Percentiles rank a stretch among this genome's conserved stretches.
phyloP scores from a whole-genome alignment of 2,329 filamentous ascomycete species.

The Fusarium guadeloupense region DNA sequence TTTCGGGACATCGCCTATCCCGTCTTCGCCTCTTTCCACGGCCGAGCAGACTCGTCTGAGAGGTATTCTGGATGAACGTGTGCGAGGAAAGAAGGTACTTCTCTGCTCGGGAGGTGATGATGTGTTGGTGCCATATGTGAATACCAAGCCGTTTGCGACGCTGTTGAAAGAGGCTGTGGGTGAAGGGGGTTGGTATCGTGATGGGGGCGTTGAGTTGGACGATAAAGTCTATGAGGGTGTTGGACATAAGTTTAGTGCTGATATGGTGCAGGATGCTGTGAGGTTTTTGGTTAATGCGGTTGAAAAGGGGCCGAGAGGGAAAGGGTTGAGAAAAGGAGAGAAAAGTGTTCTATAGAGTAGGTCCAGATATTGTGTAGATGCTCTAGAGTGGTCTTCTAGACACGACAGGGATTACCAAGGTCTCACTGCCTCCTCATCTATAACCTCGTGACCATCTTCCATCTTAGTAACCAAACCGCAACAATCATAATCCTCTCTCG shows the following conservation, averaged over 20 bases:
- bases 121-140: slow-evolving; percentile 75
- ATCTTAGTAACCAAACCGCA: slow-evolving; percentile 52
- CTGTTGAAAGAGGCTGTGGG: slow-evolving; percentile 66
- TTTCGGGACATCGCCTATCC: slow-evolving; percentile 61
- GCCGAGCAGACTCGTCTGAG: slow-evolving; percentile 56
- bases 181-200: slow-evolving; percentile 59
- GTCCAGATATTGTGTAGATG: slow-evolving; percentile 2
- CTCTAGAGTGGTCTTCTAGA: neutral
- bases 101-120: slow-evolving; percentile 73
- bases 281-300: slow-evolving; percentile 67
- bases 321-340: slow-evolving; percentile 44
- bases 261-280: slow-evolving; percentile 74
- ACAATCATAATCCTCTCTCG: slow-evolving; percentile 44
- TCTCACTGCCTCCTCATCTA: slow-evolving; percentile 51
- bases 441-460: slow-evolving; percentile 49
- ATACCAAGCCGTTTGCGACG: slow-evolving; percentile 66
- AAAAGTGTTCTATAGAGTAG: slow-evolving; percentile 37
- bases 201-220: slow-evolving; percentile 66
- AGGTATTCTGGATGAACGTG: slow-evolving; percentile 55
- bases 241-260: slow-evolving; percentile 73
- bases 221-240: slow-evolving; percentile 74
- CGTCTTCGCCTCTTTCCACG: slow-evolving; percentile 44
- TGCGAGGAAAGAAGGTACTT: slow-evolving; percentile 71
- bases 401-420: slow-evolving; percentile 49
- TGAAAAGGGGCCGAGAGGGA: slow-evolving; percentile 42